Evolutionary conservation across 1,284 basidiomycete genomes (phyloP).

Genomic region (Cutaneotrichosporon cyanovorans): DNA sequence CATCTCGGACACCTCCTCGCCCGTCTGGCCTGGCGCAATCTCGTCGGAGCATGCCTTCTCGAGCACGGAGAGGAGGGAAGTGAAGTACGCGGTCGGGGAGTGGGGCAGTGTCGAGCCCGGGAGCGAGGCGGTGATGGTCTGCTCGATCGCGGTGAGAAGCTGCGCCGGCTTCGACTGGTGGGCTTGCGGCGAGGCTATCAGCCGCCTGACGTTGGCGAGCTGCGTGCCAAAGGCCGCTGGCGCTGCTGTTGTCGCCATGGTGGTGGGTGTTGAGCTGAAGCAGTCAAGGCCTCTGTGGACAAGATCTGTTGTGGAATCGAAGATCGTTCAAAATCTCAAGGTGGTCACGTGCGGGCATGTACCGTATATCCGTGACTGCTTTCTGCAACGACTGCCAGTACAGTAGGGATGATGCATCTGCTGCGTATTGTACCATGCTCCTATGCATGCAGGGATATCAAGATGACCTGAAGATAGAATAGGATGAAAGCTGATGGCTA

Average conservation of each 20-base stretch:
- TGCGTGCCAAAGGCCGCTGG: slow-evolving; percentile 43
- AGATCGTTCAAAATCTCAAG: slow-evolving; percentile 6
- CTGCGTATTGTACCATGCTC: too few species aligned
- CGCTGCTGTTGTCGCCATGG: slow-evolving; percentile 18
- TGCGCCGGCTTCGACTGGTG: slow-evolving; percentile 89
- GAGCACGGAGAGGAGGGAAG: slow-evolving; percentile 57
- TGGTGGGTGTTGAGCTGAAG: slow-evolving; percentile 1
- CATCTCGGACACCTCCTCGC: slow-evolving; percentile 38
- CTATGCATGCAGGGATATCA: too few species aligned
- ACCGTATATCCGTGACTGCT: too few species aligned
- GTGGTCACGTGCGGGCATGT: slow-evolving; percentile 1
- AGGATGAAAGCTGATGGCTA: background rate
- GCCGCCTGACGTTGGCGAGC: slow-evolving; percentile 79
- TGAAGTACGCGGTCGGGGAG: slow-evolving; percentile 79
- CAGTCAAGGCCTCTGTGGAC: background rate
- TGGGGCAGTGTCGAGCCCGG: slow-evolving; percentile 56
- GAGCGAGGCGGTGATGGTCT: slow-evolving; percentile 55
- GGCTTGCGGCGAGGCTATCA: slow-evolving; percentile 68
- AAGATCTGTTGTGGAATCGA: background rate
- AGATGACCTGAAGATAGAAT: background rate
- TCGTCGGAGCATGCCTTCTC: slow-evolving; percentile 41
- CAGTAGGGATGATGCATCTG: too few species aligned
- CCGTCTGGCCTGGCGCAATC: slow-evolving; percentile 24
- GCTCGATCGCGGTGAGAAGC: slow-evolving; percentile 80
- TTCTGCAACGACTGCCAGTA: too few species aligned